Percentiles rank a stretch among this genome's conserved stretches.
Conservation (phyloP, 805 yeast species). For the Saturnispora quitensis region DNA sequence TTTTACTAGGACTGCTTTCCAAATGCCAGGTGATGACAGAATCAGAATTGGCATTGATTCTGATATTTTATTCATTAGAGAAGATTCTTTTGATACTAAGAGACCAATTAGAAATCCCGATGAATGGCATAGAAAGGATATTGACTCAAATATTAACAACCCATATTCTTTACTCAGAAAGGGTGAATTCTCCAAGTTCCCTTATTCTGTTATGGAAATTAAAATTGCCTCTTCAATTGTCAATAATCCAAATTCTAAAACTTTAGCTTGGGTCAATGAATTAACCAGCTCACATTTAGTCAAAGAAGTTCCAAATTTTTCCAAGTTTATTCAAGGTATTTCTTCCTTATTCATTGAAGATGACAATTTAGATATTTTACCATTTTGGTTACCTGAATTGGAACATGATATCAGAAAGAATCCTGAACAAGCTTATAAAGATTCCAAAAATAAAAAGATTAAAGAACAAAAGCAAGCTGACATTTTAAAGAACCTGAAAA, state of each 20-base stretch:
- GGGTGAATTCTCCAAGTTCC: slow-evolving; percentile 79
- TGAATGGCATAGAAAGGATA: slow-evolving; percentile 87
- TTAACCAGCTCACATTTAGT: slow-evolving; percentile 75
- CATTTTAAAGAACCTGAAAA: slow-evolving; percentile 31
- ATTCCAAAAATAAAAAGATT: slow-evolving; percentile 45
- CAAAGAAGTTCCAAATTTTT: slow-evolving; percentile 88
- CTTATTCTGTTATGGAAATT: slow-evolving; percentile 83
- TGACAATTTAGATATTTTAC: slow-evolving; percentile 80
- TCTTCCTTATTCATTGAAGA: slow-evolving; percentile 83
- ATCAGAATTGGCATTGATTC: slow-evolving; percentile 86
- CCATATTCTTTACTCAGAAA: slow-evolving; percentile 69
- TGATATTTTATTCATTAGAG: slow-evolving; percentile 79
- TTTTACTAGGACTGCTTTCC: slow-evolving; percentile 90
- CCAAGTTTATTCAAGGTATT: slow-evolving; percentile 89
- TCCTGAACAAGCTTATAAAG: slow-evolving; percentile 72
- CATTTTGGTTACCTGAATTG: slow-evolving; percentile 91
- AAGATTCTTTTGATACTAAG: slow-evolving; percentile 74
- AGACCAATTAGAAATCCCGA: slow-evolving; percentile 85
- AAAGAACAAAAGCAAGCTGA: slow-evolving; percentile 36
- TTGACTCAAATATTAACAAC: slow-evolving; percentile 65
- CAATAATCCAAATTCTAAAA: slow-evolving; percentile 41
- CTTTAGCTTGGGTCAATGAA: slow-evolving; percentile 72
- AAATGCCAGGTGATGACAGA: slow-evolving; percentile 94
- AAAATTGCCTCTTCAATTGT: slow-evolving; percentile 39
- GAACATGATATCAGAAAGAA: slow-evolving; percentile 69